phyloP scores from a whole-genome alignment of 2,329 filamentous ascomycete genomes.

The Clarireedia paspali region DNA sequence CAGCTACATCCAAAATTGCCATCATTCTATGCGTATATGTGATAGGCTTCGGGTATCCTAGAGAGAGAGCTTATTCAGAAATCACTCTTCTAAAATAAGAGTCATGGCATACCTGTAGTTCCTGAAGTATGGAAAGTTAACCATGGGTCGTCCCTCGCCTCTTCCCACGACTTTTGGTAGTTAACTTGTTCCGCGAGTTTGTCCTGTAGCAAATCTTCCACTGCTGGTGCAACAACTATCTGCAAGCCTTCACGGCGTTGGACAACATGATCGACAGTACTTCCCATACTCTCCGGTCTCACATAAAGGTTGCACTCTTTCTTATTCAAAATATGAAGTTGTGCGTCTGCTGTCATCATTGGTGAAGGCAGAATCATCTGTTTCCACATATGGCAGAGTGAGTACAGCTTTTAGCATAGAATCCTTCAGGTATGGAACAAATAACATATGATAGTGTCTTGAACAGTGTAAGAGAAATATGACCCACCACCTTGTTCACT shows the following conservation, averaged over 20 bases:
- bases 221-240: background rate
- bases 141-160: slow-evolving; percentile 5
- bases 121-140: slow-evolving; percentile 10
- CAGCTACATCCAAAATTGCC: slow-evolving; percentile 3
- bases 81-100: background rate
- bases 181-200: background rate
- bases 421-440: background rate
- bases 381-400: background rate
- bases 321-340: background rate
- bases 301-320: background rate
- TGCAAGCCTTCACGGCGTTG: background rate
- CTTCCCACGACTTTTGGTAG: background rate
- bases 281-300: background rate
- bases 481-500: background rate
- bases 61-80: background rate
- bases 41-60: background rate
- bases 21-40: slow-evolving; percentile 12
- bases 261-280: background rate
- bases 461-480: background rate
- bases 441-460: background rate
- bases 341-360: background rate
- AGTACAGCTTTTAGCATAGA: background rate
- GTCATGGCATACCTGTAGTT: background rate
- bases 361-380: slow-evolving; percentile 1
- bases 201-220: background rate